Conservation (phyloP, 2,329 filamentous ascomycete species). For the Dothistroma pini region DNA sequence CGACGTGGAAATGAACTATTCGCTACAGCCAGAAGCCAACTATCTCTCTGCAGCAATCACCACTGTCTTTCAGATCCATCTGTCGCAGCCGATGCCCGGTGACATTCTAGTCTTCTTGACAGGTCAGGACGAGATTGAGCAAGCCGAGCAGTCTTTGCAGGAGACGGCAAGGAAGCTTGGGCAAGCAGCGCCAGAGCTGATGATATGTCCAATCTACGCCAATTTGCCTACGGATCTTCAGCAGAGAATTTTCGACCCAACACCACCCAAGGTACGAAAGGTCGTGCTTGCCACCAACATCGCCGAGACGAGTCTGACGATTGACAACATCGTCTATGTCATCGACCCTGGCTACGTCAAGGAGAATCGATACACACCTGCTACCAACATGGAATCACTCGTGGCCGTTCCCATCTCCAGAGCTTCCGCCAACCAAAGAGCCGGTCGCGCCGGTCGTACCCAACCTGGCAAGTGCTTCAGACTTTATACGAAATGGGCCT, state of each 20-base stretch:
- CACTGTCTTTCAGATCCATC: conserved; percentile 92
- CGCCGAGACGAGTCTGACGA: conserved; percentile 91
- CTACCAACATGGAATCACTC: conserved; percentile 87
- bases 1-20: conserved; percentile 89
- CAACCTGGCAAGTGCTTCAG: conserved; percentile 90
- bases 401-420: conserved; percentile 88
- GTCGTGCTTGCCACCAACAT: conserved; percentile 96
- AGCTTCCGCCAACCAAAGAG: conserved; percentile 88
- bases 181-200: conserved; percentile 75
- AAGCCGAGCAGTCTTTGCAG: conserved; percentile 75
- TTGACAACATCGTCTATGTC: conserved; percentile 93
- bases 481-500: conserved; percentile 84
- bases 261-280: conserved; percentile 78
- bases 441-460: conserved; percentile 87
- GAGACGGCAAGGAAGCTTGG: conserved; percentile 87
- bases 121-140: conserved; percentile 93
- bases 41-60: conserved; percentile 89
- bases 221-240: conserved; percentile 89
- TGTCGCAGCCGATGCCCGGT: conserved; percentile 69
- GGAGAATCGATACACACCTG: conserved; percentile 88
- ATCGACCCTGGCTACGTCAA: conserved; percentile 96
- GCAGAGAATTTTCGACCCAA: conserved; percentile 90
- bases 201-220: conserved; percentile 91
- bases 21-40: conserved; percentile 85
- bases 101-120: conserved; percentile 95